These are phyloP conservation scores for Fusarium sp. DNA, from an alignment of 2,329 filamentous ascomycete species.

Conservation along the genomic window DNA sequence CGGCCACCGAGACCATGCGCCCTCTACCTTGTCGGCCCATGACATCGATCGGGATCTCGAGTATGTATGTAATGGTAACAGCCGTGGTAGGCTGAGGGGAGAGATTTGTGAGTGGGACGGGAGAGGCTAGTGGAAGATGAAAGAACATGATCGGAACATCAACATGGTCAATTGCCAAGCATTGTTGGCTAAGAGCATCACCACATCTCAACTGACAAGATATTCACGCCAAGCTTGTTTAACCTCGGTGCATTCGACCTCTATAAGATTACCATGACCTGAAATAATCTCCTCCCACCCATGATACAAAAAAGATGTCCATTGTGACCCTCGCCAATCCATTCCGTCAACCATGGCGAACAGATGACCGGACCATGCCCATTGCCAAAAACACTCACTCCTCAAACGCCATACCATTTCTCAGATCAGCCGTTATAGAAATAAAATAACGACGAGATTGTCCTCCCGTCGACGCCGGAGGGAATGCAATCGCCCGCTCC, in stretches of 20 bases:
- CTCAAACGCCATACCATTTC: conserved; percentile 2
- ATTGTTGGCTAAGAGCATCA: not conserved
- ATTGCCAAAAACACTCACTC: not conserved
- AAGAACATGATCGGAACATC: conserved; percentile 8
- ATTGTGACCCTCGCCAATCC: not conserved
- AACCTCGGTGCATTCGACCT: conserved; percentile 12
- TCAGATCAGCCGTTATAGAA: not conserved
- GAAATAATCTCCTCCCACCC: conserved; percentile 6
- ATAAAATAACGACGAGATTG: not conserved
- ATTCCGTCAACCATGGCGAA: conserved; percentile 6
- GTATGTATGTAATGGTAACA: not conserved
- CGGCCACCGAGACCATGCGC: conserved; percentile 11
- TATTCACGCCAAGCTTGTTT: not conserved
- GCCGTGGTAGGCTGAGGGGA: not conserved
- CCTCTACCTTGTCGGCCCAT: conserved; percentile 17
- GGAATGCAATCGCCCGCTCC: not conserved
- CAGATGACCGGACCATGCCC: not conserved
- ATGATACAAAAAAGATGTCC: not conserved
- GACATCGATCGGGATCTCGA: not conserved
- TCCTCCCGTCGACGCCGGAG: not conserved
- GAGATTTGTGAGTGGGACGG: not conserved
- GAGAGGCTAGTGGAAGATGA: conserved; percentile 25
- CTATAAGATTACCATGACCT: conserved; percentile 14
- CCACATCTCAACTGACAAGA: not conserved
- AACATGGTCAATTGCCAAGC: not conserved